Percentiles rank a stretch among this genome's conserved stretches.
Evolutionary conservation across 805 yeast species (phyloP).

Genomic region (Saturnispora hagleri): DNA sequence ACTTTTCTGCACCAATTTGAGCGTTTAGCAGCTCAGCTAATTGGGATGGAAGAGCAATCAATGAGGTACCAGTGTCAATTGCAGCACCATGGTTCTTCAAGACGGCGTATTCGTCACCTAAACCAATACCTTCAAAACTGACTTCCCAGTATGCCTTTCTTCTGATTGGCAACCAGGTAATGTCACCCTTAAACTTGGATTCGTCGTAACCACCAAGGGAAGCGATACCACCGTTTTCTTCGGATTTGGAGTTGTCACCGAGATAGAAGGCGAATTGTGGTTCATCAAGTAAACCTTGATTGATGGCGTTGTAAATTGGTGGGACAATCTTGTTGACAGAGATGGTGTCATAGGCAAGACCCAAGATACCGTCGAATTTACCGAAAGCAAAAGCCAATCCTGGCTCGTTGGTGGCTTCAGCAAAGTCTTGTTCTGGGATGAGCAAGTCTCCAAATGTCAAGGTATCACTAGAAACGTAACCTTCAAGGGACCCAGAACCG

Average conservation of each 20-base stretch:
- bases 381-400: conserved; percentile 98
- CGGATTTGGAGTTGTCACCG: conserved; percentile 64
- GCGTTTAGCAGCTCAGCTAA: conserved; percentile 92
- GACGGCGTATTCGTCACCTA: conserved; percentile 87
- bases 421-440: conserved; percentile 87
- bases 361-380: conserved; percentile 95
- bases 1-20: conserved; percentile 93
- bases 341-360: conserved; percentile 87
- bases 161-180: conserved; percentile 95
- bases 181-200: conserved; percentile 65
- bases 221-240: conserved; percentile 72
- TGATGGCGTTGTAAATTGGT: conserved; percentile 84
- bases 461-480: conserved; percentile 82
- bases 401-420: conserved; percentile 95
- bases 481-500: conserved; percentile 90
- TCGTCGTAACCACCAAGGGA: conserved; percentile 93
- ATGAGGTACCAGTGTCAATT: conserved; percentile 96
- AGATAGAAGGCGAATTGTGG: conserved; percentile 85
- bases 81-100: conserved; percentile 88
- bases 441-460: conserved; percentile 73
- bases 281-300: conserved; percentile 71
- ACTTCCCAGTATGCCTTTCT: conserved; percentile 99
- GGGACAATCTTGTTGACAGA: conserved; percentile 87
- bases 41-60: conserved; percentile 89
- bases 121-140: conserved; percentile 76